Evolutionary conservation across 768 basidiomycete genomes (phyloP), one percentile per base, ranked within the genome.

Genomic region (Kondoa subrosea): DNA sequence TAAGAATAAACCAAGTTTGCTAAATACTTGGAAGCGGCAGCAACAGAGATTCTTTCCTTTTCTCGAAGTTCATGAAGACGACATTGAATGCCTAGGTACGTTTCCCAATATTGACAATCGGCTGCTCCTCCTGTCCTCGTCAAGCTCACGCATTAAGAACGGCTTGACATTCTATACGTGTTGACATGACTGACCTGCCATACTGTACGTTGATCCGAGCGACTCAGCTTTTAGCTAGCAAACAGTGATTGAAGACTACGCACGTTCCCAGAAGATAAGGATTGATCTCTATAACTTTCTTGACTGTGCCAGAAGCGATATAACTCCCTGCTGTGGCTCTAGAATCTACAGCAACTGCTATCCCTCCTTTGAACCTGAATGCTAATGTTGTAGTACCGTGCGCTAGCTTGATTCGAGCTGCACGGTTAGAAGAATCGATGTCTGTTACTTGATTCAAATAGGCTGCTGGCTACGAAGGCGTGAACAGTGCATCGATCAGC

Each of bases 301-400:
- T 70, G 50, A 70, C 96, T 59, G 30, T 29, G 34, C 69, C 62
- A 40, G 31, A 50, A 15, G 67, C 93, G 76, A 99, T 83, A 77
- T 99, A 97, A 80, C 86, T 90, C 76, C 95, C 95, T 33, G 92
- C 89, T 4, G 95, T 96, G 33, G 95, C 95, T 78, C 95, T 80
- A 34, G 93, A 96, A 77, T 99, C 95, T n/a, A 99, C 95, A 26
- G 91, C 89, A n/a, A 97, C 95, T 70, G 97, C 92, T 68, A 97
- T 91, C 66, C 95, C 95, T 26, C 95, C 95, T 76, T 89, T 81
- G 80, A 87, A 99, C 76, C 90, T 82, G 83, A 99, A 99, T 4
- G 95, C 95, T 56, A 99, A 82, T 1, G 95, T 97, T 12, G 95
- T 99, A 30, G 95, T 99, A 74, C 95, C 95, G 76, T 99, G 95